Conservation (phyloP, 106 monocot genomes). For the Ottelia alismoides region DNA sequence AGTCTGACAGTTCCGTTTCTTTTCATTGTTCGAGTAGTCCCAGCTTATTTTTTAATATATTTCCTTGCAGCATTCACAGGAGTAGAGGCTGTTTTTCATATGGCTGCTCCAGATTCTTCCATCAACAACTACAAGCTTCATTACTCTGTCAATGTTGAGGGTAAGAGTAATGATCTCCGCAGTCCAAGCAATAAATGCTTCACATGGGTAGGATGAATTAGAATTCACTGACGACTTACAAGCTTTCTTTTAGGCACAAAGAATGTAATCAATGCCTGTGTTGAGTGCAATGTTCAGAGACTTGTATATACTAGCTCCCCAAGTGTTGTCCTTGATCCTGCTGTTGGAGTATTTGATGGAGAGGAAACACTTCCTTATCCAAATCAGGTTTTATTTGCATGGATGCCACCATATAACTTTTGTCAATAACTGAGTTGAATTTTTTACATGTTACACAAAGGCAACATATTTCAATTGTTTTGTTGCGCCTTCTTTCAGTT, state of each 20-base stretch:
- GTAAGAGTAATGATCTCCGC: constrained; percentile 13
- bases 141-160: constrained; percentile 82
- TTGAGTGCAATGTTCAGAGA: constrained; percentile 75
- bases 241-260: constrained; percentile 74
- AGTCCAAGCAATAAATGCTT: neutral
- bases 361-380: constrained; percentile 68
- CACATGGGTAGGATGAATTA: too few relatives aligned
- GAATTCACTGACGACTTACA: too few relatives aligned
- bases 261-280: constrained; percentile 81
- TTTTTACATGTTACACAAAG: too few relatives aligned
- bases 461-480: too few relatives aligned
- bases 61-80: constrained; percentile 56
- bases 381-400: constrained; percentile 30
- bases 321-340: constrained; percentile 82
- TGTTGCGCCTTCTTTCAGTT: too few relatives aligned
- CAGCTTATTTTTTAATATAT: too few relatives aligned
- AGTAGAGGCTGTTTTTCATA: constrained; percentile 73
- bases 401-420: too few relatives aligned
- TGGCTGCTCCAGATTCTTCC: too few relatives aligned
- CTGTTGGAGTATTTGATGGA: constrained; percentile 59
- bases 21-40: too few relatives aligned
- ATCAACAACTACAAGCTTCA: constrained; percentile 85
- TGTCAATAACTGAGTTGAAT: too few relatives aligned
- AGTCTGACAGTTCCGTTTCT: too few relatives aligned
- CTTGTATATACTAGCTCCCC: constrained; percentile 87